Evolutionary conservation across 2,329 filamentous ascomycete genomes (phyloP), one percentile per base, ranked within the genome.

Genomic region (Mycosphaerella arachidis): DNA sequence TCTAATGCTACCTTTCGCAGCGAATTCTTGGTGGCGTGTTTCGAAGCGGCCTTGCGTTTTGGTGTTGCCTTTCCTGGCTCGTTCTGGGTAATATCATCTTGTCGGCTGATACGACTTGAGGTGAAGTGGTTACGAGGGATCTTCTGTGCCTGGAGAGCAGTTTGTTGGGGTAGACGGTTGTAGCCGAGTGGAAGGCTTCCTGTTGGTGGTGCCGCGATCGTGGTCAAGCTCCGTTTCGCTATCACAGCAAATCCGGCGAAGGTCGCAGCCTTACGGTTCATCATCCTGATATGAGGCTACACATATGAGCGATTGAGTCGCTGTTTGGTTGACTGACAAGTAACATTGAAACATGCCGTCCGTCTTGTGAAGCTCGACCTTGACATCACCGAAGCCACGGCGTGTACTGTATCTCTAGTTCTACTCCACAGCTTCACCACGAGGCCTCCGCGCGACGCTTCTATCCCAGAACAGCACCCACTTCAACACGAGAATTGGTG

Each of bases 1-100:
- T 94, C 91, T 18, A 91, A 89, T 33, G 92, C 91, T 12, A 96
- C 91, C 60, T 92, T 84, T 57, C 93, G 86, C 33, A 97, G 79
- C 1, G 91, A 94, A 63, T 87, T 89, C 66, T 91, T 89, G 48
- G 84, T 78, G 27, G 81, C 79, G 3, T 64, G 56, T 46, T 66
- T 67, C 16, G 53, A 82, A 78, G 27, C 77, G 77, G 62, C 82
- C 75, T 83, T 82, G 58, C 80, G 78, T 68, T 79, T 80, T 67
- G 37, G 37, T 27, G 7, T 4, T 18, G 51, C 27, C 40, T 40
- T 55, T 67, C 66, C 16, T 59, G 55, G 48, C n/a, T 27, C 10
- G 8, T 16, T 37, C 35, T 7, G 35, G 35, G 10, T 24, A 24
- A 24, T 18, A n/a, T 20, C 30, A 3, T 69, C 66, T 48, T 67